A percentile compares a stretch with the other conserved stretches of the same genome.
phyloP scores from a whole-genome alignment of 305 asterid species.

The Fraxinus floribunda region DNA sequence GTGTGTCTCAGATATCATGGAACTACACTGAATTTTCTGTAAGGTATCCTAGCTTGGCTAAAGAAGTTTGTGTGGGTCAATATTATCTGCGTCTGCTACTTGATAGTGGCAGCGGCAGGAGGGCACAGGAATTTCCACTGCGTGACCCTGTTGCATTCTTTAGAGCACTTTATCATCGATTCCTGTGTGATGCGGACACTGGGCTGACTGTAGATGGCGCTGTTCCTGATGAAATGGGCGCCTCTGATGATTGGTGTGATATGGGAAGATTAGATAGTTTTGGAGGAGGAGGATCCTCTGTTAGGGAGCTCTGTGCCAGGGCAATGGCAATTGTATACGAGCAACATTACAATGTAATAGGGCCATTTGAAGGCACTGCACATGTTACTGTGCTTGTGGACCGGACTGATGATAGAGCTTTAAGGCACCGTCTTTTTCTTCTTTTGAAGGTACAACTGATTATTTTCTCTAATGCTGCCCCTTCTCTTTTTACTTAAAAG shows the following conservation, averaged over 20 bases:
- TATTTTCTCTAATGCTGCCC: conserved; percentile 5
- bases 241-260: conserved; percentile 99
- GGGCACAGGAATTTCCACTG: conserved; percentile 91
- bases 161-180: conserved; percentile 95
- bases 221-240: conserved; percentile 97
- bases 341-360: conserved; percentile 73
- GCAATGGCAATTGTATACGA: conserved; percentile 99
- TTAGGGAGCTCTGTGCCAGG: conserved; percentile 99
- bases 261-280: conserved; percentile 98
- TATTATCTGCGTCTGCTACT: conserved; percentile 94
- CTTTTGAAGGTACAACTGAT: conserved; percentile 69
- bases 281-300: conserved; percentile 99
- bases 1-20: conserved; percentile 88
- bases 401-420: conserved; percentile 97
- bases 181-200: conserved; percentile 96
- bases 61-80: conserved; percentile 99
- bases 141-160: conserved; percentile 97
- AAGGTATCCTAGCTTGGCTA: conserved; percentile 92
- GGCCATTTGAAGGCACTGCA: conserved; percentile 96
- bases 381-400: conserved; percentile 95
- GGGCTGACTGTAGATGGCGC: conserved; percentile 98
- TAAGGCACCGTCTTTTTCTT: conserved; percentile 98
- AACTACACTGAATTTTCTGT: conserved; percentile 90
- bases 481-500: not conserved
- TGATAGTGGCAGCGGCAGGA: conserved; percentile 78